Evolutionary conservation across 2,329 filamentous ascomycete genomes (phyloP).

Genomic region (Aspergillus carbonarius): DNA sequence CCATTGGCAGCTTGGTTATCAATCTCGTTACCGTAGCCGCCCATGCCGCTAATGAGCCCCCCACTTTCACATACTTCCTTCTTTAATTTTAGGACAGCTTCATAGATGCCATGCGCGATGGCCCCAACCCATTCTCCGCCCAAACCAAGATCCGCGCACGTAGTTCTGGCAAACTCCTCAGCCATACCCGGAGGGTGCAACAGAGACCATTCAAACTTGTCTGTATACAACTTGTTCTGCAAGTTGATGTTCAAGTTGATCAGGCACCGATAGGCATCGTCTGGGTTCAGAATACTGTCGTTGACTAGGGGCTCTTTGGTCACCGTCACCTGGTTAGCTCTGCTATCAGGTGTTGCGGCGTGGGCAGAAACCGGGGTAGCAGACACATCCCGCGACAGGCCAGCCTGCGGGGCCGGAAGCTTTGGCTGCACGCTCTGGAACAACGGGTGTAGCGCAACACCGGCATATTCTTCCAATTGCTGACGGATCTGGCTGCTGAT

Average conservation of each 20-base stretch:
- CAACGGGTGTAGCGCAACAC: constrained; percentile 86
- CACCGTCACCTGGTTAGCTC: constrained; percentile 26
- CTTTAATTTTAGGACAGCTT: constrained; percentile 86
- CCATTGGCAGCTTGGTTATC: constrained; percentile 83
- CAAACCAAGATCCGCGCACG: constrained; percentile 87
- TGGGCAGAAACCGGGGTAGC: constrained; percentile 53
- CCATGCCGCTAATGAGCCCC: constrained; percentile 74
- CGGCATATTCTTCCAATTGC: constrained; percentile 93
- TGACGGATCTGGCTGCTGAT: constrained; percentile 94
- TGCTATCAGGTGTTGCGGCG: constrained; percentile 59
- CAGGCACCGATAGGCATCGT: constrained; percentile 93
- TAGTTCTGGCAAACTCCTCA: constrained; percentile 87
- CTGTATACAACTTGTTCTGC: constrained; percentile 86
- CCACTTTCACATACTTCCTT: constrained; percentile 95
- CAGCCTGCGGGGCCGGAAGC: constrained; percentile 28
- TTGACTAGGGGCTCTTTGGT: constrained; percentile 50
- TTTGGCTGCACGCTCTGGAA: constrained; percentile 61
- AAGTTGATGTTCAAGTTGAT: constrained; percentile 89
- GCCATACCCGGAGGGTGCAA: constrained; percentile 88
- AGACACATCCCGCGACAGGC: constrained; percentile 53
- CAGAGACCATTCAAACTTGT: constrained; percentile 97
- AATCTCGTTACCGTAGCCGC: constrained; percentile 67
- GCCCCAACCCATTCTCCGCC: constrained; percentile 90
- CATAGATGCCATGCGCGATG: constrained; percentile 95
- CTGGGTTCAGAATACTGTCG: constrained; percentile 77